Conservation (phyloP, 2,329 filamentous ascomycete species). For the Seiridium cupressi region DNA sequence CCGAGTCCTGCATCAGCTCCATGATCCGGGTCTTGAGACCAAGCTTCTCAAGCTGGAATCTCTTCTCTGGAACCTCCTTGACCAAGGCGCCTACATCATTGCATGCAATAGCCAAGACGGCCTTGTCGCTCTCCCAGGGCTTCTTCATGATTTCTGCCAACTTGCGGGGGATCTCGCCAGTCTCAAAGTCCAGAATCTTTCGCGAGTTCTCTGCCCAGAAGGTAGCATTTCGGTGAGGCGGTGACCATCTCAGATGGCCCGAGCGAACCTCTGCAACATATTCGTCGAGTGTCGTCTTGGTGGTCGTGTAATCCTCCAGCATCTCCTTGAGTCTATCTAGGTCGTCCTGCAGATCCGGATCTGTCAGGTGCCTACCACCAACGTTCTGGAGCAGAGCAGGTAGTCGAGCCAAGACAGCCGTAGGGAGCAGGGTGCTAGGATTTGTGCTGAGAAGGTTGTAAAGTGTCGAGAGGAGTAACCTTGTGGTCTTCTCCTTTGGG, state of each 20-base stretch:
- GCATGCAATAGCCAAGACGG: slow-evolving; percentile 88
- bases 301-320: slow-evolving; percentile 66
- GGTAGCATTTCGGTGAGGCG: slow-evolving; percentile 78
- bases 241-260: slow-evolving; percentile 89
- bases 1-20: slow-evolving; percentile 87
- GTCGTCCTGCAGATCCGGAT: slow-evolving; percentile 64
- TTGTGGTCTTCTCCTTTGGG: slow-evolving; percentile 96
- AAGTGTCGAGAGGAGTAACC: slow-evolving; percentile 84
- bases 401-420: slow-evolving; percentile 81
- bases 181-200: slow-evolving; percentile 80
- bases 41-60: slow-evolving; percentile 75
- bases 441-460: slow-evolving; percentile 76
- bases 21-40: slow-evolving; percentile 86
- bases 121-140: slow-evolving; percentile 76
- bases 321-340: slow-evolving; percentile 59
- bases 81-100: slow-evolving; percentile 89
- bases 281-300: slow-evolving; percentile 79
- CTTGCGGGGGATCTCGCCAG: slow-evolving; percentile 74
- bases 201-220: slow-evolving; percentile 94
- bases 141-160: slow-evolving; percentile 79
- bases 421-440: slow-evolving; percentile 73
- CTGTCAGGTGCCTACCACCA: slow-evolving; percentile 59
- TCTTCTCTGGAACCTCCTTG: slow-evolving; percentile 83
- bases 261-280: slow-evolving; percentile 84
- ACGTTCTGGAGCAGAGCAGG: slow-evolving; percentile 66